phyloP scores from a whole-genome alignment of 768 basidiomycete species.

The Tricholoma flavovirens region DNA sequence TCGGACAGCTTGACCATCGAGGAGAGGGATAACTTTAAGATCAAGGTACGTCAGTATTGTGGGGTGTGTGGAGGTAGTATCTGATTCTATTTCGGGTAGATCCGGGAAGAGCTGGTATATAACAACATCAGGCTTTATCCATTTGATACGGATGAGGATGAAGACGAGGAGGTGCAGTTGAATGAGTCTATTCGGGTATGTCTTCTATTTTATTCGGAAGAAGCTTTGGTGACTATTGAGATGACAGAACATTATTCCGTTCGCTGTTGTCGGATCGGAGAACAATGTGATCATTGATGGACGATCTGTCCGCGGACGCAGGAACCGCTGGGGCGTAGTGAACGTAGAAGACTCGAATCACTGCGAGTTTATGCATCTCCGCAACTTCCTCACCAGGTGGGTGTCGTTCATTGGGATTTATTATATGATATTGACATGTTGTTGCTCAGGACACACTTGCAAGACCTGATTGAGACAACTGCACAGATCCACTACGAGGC shows the following conservation, averaged over 20 bases:
- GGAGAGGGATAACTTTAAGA: conserved; percentile 90
- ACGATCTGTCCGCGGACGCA: conserved; percentile 90
- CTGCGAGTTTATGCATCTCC: conserved; percentile 96
- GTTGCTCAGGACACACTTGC: conserved; percentile 77
- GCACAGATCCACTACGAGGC: conserved; percentile 99
- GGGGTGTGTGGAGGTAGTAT: neutral
- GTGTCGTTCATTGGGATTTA: conserved; percentile 15
- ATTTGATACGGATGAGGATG: conserved; percentile 93
- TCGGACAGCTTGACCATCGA: too few species aligned
- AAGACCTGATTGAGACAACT: conserved; percentile 98
- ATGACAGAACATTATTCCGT: conserved; percentile 83
- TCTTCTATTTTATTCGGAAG: conserved; percentile 4
- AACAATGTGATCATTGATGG: conserved; percentile 93
- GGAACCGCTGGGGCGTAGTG: conserved; percentile 98
- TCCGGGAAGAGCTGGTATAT: conserved; percentile 87
- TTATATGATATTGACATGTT: neutral
- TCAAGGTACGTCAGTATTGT: conserved; percentile 49
- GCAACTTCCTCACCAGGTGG: conserved; percentile 92
- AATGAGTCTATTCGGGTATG: conserved; percentile 88
- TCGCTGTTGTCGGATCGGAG: conserved; percentile 97
- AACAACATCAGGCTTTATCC: conserved; percentile 95
- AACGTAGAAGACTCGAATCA: conserved; percentile 96
- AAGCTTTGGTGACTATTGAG: conserved; percentile 3
- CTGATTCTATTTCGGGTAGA: conserved; percentile 41
- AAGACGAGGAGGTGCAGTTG: conserved; percentile 85